Evolutionary conservation across 768 basidiomycete species (phyloP).

Genomic region (Artomyces pyxidatus): DNA sequence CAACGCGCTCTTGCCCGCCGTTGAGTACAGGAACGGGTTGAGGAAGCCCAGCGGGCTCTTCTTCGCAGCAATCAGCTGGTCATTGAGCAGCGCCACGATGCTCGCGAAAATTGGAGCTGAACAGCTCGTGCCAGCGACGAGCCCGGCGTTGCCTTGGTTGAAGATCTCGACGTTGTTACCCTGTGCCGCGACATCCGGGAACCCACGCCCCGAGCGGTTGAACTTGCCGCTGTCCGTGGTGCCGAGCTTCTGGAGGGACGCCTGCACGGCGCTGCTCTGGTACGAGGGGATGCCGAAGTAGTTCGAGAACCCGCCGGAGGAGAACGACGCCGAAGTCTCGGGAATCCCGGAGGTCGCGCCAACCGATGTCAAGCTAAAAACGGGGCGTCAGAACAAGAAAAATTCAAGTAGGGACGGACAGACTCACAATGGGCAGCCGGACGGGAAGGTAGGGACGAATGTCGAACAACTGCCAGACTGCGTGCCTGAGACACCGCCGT

Average conservation of each 20-base stretch:
- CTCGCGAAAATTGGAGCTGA: constrained; percentile 27
- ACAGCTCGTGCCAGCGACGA: constrained; percentile 25
- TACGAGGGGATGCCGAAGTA: constrained; percentile 17
- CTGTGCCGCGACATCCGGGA: constrained; percentile 39
- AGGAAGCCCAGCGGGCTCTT: constrained; percentile 24
- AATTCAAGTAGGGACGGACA: too few relatives aligned
- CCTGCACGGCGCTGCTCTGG: constrained; percentile 29
- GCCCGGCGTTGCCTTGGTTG: constrained; percentile 8
- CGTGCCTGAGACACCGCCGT: constrained; percentile 17
- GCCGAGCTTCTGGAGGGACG: constrained; percentile 28
- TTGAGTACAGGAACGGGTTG: constrained; percentile 26
- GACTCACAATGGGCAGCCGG: constrained; percentile 16
- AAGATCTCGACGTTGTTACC: constrained; percentile 26
- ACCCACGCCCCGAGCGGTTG: constrained; percentile 31
- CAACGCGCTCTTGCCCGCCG: constrained; percentile 18
- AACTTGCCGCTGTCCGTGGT: constrained; percentile 23
- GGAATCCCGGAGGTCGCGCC: constrained; percentile 26
- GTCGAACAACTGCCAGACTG: constrained; percentile 11
- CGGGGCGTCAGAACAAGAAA: not conserved
- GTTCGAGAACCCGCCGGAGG: constrained; percentile 19
- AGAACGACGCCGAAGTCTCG: constrained; percentile 20
- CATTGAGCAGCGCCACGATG: constrained; percentile 28
- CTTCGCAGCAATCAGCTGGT: constrained; percentile 21
- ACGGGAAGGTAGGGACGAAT: constrained; percentile 17
- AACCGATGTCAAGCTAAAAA: constrained; percentile 14